Conservation (phyloP, 2,329 filamentous ascomycete genomes). For the Fusarium compactum region DNA sequence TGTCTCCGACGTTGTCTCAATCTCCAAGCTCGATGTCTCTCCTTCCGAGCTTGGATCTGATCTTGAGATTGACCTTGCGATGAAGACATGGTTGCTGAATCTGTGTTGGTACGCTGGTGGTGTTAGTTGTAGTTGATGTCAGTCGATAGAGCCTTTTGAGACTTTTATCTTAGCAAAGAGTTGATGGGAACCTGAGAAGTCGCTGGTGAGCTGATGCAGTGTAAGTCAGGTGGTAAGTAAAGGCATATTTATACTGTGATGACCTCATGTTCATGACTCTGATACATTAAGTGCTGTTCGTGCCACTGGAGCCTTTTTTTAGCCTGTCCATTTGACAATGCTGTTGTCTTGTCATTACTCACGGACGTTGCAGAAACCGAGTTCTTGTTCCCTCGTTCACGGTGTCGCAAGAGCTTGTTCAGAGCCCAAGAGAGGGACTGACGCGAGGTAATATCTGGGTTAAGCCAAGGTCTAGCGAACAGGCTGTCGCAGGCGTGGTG, state of each 20-base stretch:
- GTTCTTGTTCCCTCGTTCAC: not conserved
- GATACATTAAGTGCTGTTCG: not conserved
- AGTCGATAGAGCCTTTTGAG: not conserved
- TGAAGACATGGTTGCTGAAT: not conserved
- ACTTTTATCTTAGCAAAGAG: not conserved
- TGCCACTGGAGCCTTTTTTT: not conserved
- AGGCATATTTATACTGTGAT: not conserved
- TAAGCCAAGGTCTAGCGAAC: too few relatives aligned
- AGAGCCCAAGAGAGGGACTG: too few relatives aligned
- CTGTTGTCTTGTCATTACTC: not conserved
- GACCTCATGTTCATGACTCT: too few relatives aligned
- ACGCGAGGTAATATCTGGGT: too few relatives aligned
- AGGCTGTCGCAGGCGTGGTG: too few relatives aligned
- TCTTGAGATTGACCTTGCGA: not conserved
- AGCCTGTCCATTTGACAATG: not conserved
- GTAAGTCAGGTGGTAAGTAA: rapidly evolving
- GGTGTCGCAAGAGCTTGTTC: not conserved
- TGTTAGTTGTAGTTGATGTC: not conserved
- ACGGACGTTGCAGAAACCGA: not conserved
- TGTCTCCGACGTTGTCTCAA: too few relatives aligned
- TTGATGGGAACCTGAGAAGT: not conserved
- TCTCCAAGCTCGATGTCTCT: too few relatives aligned
- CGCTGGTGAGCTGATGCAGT: not conserved
- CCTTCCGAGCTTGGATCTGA: too few relatives aligned
- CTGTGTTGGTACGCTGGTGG: too few relatives aligned